Conservation (phyloP, 441 rosid species). For the Erodium chrysanthum region DNA sequence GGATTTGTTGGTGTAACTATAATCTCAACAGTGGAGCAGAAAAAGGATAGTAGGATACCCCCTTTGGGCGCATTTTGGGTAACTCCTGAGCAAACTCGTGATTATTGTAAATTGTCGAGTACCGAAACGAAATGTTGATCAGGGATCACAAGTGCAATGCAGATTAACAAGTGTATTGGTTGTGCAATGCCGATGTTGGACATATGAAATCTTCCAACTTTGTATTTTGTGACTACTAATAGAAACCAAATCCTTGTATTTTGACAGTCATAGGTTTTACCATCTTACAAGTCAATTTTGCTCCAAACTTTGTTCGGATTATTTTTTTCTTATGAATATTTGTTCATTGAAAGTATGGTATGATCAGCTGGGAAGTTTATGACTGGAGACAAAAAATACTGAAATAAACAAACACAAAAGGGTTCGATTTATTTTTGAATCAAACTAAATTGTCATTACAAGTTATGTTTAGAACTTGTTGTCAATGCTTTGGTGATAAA, state of each 20-base stretch:
- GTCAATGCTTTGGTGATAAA: conserved; percentile 59
- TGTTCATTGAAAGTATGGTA: no score
- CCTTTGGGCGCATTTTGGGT: background rate
- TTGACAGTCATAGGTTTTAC: background rate
- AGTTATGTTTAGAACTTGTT: conserved; percentile 20
- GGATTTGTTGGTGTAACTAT: background rate
- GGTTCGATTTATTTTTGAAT: background rate
- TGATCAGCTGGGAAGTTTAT: no score
- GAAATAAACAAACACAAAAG: no score
- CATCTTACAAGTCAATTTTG: no score
- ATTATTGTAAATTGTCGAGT: background rate
- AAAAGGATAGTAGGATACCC: no score
- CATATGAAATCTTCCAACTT: background rate
- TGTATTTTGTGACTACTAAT: background rate
- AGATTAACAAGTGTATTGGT: background rate
- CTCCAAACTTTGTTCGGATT: no score
- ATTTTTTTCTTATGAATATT: no score
- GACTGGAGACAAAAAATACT: no score
- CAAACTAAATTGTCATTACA: conserved; percentile 12
- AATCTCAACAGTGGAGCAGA: background rate
- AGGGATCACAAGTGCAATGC: conserved; percentile 4
- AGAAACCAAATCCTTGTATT: background rate
- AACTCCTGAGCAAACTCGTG: background rate
- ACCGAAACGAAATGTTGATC: background rate
- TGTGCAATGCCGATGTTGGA: background rate